Evolutionary conservation across 805 yeast genomes (phyloP), one percentile per base, ranked within the genome.

Genomic region (Ogataea ramenticola): DNA sequence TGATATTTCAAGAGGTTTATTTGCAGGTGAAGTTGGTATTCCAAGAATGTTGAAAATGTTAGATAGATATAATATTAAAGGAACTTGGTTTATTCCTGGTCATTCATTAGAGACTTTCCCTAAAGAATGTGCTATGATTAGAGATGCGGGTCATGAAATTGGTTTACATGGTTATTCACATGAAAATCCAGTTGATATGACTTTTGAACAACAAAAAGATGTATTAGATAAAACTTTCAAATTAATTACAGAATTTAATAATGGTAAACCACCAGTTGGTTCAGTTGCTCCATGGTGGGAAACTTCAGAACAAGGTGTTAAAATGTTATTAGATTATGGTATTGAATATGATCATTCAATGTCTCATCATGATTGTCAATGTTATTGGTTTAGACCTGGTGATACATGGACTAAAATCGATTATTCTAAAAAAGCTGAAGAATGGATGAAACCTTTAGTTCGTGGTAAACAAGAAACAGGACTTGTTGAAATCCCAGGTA

Each of bases 241-340:
- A 46, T 46, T 64, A 30, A 48, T 64, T 17, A 61, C 65, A 7
- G 62, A 64, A 22, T 63, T 64, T 41, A 47, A 56, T 37, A 47
- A 56, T 39, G 68, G 68, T 8, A 61, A 60, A 44, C 66, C 66
- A 11, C 68, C 68, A 17, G 56, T 48, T 16, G 68, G 68, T 4
- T 53, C 57, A 20, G 66, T 60, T 32, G 67, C 68, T 24, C 68
- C 68, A 12, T 64, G 66, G 66, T 64, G 68, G 68, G 67, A 63
- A 44, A 63, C 66, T 15, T 56, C 64, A 3, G 54, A 49, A 24
- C 64, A 62, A 32, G 63, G 64, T 15, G 64, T 59, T 12, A 55
- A 63, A 40, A 56, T 64, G 52, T 45, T 64, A 40, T 41, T 61
- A 34, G 62, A 61, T 32, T 64, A 59, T 43, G 68, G 68, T 8